These are phyloP conservation scores for Glycine latifolia DNA, from an alignment of 306 rosid genomes.

Conservation along the genomic window DNA sequence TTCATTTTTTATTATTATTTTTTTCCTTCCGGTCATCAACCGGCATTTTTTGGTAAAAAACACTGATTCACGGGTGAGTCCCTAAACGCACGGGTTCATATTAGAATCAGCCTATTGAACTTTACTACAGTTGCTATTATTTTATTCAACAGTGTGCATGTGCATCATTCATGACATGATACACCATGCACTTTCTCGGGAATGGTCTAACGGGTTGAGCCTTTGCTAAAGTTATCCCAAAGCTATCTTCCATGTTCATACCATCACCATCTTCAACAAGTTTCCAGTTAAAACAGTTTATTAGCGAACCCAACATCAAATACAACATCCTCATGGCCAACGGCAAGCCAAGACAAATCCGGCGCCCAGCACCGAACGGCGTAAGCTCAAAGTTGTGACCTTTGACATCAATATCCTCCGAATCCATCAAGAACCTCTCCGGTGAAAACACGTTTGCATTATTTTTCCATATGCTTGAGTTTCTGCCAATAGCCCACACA, in stretches of 20 bases:
- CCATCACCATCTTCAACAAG: slow-evolving; percentile 36
- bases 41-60: too few relatives aligned
- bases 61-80: too few relatives aligned
- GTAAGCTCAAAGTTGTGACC: slow-evolving; percentile 49
- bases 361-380: slow-evolving; percentile 52
- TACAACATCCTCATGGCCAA: slow-evolving; percentile 17
- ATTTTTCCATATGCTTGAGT: slow-evolving; percentile 43
- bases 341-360: background rate
- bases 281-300: slow-evolving; percentile 60
- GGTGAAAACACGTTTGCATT: slow-evolving; percentile 50
- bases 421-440: slow-evolving; percentile 51
- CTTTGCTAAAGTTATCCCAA: slow-evolving; percentile 49
- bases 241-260: slow-evolving; percentile 52
- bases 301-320: slow-evolving; percentile 51
- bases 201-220: background rate
- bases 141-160: too few relatives aligned
- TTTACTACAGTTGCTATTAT: too few relatives aligned
- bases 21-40: too few relatives aligned
- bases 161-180: too few relatives aligned
- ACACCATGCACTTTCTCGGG: too few relatives aligned
- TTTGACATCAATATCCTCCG: slow-evolving; percentile 38
- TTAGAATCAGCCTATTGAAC: too few relatives aligned
- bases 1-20: too few relatives aligned
- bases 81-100: too few relatives aligned
- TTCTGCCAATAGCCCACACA: slow-evolving; percentile 48